Evolutionary conservation across 169 alveolate species (phyloP), one percentile per base, ranked within the genome.

Genomic region (Plasmodium sp.): DNA sequence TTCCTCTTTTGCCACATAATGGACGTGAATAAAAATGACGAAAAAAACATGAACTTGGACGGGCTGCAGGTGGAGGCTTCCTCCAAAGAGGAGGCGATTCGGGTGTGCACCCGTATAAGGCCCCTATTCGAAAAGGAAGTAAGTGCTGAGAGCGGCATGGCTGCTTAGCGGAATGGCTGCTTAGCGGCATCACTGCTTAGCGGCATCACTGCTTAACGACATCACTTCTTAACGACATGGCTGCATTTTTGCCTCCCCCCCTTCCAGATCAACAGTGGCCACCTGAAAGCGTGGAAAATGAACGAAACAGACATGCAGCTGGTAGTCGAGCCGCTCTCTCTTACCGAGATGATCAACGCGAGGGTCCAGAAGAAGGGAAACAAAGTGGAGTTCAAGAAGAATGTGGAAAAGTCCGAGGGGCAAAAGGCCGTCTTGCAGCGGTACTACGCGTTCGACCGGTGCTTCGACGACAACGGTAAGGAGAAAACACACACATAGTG

Each of bases 41-140:
- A 92, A 33, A 73, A 45, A 27, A 92, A 92, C 75, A 71, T 62
- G 22, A 92, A 72, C 74, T 36, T 92, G 95, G 95, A 71, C 58
- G 85, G 45, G 34, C 33, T 92, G 58, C 77, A 92, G 34, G 84
- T 75, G 56, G 97, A 94, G 56, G 81, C 97, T 79, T 92, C 93
- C 81, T 93, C 94, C 77, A 81, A 93, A 86, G 97, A 96, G 71
- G 97, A 96, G 84, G 92, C 96, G 45, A 95, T 96, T 77, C 73
- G 97, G 75, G 97, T 96, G 71, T 95, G 97, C 83, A 95, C 97
- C 74, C 96, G 97, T 67, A 94, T 96, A 94, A 91, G 97, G 62
- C 97, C 97, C 22, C 96, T 96, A 48, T 96, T 96, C 79, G 96
- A 95, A 5, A 96, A 96, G 71, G 97, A 96, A 94, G 97, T 96